These are phyloP conservation scores for Pestalotiopsis sp. DNA, from an alignment of 2,329 filamentous ascomycete genomes.

Conservation along the genomic window DNA sequence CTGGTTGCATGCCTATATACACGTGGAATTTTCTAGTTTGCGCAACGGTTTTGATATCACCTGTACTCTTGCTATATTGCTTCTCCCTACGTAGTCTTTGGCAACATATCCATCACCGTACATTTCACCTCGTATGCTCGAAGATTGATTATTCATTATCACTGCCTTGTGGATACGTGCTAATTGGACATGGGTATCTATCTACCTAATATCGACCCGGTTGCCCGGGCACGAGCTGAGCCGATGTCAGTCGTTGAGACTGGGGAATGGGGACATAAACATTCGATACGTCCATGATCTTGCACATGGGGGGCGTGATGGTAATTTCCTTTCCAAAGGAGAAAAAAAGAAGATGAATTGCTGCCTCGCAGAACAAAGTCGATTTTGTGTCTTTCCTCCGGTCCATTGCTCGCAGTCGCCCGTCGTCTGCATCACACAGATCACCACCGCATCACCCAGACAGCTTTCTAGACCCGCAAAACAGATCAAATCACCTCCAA, in stretches of 20 bases:
- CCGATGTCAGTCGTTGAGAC: slow-evolving; percentile 12
- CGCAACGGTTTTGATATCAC: not conserved
- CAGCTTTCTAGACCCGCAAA: not conserved
- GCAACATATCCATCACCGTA: not conserved
- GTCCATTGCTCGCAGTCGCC: not conserved
- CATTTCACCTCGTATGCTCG: not conserved
- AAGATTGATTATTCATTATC: not conserved
- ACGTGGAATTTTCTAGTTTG: not conserved
- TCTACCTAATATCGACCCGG: not conserved
- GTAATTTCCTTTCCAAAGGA: not conserved
- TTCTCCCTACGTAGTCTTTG: not conserved
- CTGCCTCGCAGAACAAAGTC: too few species aligned
- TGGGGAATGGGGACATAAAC: not conserved
- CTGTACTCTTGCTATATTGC: not conserved
- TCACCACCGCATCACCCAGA: not conserved
- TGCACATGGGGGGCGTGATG: not conserved
- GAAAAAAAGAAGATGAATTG: not conserved
- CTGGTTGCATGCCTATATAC: not conserved
- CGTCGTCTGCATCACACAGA: not conserved
- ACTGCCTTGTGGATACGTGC: not conserved
- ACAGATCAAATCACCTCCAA: not conserved
- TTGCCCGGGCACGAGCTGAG: not conserved
- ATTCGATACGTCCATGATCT: slow-evolving; percentile 8
- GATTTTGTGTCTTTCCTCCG: not conserved
- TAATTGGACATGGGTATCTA: not conserved